Evolutionary conservation across 208 protist species (phyloP), one percentile per base, ranked within the genome.

Genomic region (Spongospora subterranea): DNA sequence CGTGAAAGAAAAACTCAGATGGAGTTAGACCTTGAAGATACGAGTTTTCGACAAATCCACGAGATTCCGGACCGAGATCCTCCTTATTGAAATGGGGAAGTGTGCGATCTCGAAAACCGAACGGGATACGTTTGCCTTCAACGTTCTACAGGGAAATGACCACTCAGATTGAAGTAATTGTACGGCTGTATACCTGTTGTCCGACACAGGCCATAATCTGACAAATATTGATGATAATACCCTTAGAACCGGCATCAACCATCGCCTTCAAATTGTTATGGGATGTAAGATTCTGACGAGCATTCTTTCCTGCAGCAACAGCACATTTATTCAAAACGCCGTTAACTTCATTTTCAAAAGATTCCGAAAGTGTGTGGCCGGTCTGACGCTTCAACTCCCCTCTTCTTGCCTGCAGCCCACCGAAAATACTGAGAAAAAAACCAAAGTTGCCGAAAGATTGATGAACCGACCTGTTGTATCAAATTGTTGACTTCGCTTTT

Each of bases 1-100:
- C 98, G 93, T 99, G 99, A 95, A 99, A 99, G 96, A 98, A 99
- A 92, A 99, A 99, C 95, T 99, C 99, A 92, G 97, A 95, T 43
- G 99, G 98, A 40, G 97, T 99, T 39, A 99, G 95, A 29, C 99
- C 99, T 64, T 96, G 93, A 1, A 99, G 94, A 94, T 99, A 99
- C 1, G 96, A 98, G 92, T 99, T 99, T 43, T 97, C 96, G 46
- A 99, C 98, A 95, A 99, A 99, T 45, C 99, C 99, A 60, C 97
- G 91, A 13, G 95, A 96, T 54, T 98, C 98, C 39, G 98, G 96
- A 35, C 98, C 98, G 91, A 98, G 98, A 92, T 99, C 98, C 93
- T 99, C 97, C 88, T 99, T 96, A 77, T 96, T 95, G 93, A 99
- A 99, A 92, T 99, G 98, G 0, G 99, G 99, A 24, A 99, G 95